Percentiles rank a stretch among this genome's conserved stretches.
Conservation (phyloP, 331 rosid species). For the Saraca asoca region DNA sequence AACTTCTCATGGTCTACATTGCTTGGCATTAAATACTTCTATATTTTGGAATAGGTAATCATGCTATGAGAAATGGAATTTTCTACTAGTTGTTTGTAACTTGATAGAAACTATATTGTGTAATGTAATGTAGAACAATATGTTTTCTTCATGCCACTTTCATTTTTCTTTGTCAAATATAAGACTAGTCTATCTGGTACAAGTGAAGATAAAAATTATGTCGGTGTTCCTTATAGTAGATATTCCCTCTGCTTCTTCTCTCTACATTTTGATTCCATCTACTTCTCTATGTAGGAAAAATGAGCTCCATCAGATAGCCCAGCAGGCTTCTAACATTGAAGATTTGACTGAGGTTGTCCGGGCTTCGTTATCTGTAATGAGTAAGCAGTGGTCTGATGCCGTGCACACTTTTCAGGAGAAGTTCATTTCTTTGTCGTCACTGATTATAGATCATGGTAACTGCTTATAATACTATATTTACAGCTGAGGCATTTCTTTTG, state of each 20-base stretch:
- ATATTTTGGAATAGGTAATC: slow-evolving; percentile 87
- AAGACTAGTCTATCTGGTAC: neutral
- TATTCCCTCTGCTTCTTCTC: slow-evolving; percentile 30
- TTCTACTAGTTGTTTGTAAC: slow-evolving; percentile 16
- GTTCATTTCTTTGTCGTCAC: slow-evolving; percentile 74
- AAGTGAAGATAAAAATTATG: slow-evolving; percentile 31
- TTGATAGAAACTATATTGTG: neutral
- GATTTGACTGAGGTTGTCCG: slow-evolving; percentile 85
- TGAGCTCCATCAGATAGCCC: slow-evolving; percentile 96
- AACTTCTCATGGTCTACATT: slow-evolving; percentile 72
- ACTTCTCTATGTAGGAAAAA: slow-evolving; percentile 57
- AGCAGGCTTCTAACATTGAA: slow-evolving; percentile 90
- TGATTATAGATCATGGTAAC: slow-evolving; percentile 80
- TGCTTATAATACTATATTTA: slow-evolving; percentile 9
- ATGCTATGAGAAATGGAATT: slow-evolving; percentile 39
- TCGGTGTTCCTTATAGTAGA: slow-evolving; percentile 24
- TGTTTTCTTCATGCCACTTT: neutral
- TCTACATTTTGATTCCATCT: slow-evolving; percentile 36
- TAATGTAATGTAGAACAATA: slow-evolving; percentile 10
- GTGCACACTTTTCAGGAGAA: slow-evolving; percentile 79
- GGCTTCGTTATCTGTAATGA: slow-evolving; percentile 81
- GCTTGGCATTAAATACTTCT: slow-evolving; percentile 77
- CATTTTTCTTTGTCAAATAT: slow-evolving; percentile 29
- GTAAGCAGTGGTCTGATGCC: slow-evolving; percentile 97
- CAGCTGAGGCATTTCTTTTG: slow-evolving; percentile 22